phyloP scores from a whole-genome alignment of 495 filamentous ascomycete species.

The Penicillium alfredii region DNA sequence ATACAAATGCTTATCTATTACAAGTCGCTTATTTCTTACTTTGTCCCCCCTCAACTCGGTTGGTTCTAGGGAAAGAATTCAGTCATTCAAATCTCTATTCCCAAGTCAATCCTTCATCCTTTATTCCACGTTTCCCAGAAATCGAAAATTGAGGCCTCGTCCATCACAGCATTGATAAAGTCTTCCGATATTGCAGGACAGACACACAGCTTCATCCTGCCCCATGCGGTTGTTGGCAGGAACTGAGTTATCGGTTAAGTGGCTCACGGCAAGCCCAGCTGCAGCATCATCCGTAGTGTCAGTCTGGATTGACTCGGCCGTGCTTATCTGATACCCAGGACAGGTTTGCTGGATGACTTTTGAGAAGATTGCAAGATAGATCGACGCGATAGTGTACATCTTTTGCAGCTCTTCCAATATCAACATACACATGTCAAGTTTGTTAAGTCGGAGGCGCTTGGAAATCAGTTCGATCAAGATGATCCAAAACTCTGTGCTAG shows the following conservation, averaged over 20 bases:
- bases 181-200: constrained; percentile 2
- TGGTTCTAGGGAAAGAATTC: too few relatives aligned
- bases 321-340: constrained; percentile 18
- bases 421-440: constrained; percentile 38
- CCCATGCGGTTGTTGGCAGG: not conserved
- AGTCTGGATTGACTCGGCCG: too few relatives aligned
- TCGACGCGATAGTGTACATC: constrained; percentile 29
- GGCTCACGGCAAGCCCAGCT: not conserved
- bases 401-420: constrained; percentile 35
- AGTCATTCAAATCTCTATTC: too few relatives aligned
- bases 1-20: too few relatives aligned
- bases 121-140: constrained; percentile 21
- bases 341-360: constrained; percentile 28
- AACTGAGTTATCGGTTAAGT: not conserved
- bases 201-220: not conserved
- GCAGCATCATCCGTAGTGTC: not conserved
- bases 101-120: too few relatives aligned
- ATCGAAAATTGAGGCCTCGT: constrained; percentile 24
- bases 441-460: constrained; percentile 32
- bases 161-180: constrained; percentile 24
- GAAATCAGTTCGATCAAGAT: constrained; percentile 27
- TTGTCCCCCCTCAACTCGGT: too few relatives aligned
- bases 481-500: constrained; percentile 28
- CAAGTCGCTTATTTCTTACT: too few relatives aligned
- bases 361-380: constrained; percentile 29